phyloP scores from a whole-genome alignment of 2,329 filamentous ascomycete species.

The Clonostachys solani region DNA sequence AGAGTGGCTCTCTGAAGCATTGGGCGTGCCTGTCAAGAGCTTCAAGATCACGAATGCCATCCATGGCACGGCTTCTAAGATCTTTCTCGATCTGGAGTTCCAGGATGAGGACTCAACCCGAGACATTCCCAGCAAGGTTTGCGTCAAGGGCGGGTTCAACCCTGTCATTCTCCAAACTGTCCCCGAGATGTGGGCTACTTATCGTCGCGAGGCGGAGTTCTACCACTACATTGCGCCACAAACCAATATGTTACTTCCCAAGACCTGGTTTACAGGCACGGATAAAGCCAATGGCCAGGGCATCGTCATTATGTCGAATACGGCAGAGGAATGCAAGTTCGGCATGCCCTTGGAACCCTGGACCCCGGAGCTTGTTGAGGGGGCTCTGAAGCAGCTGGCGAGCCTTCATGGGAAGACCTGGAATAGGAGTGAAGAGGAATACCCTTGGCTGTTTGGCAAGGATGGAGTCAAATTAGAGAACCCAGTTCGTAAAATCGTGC shows the following conservation, averaged over 20 bases:
- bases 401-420: conserved; percentile 32
- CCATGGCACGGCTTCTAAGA: conserved; percentile 18
- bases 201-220: conserved; percentile 29
- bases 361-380: conserved; percentile 20
- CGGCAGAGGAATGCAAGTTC: conserved; percentile 24
- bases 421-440: conserved; percentile 11
- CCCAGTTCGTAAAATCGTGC: conserved; percentile 12
- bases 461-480: conserved; percentile 9
- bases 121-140: conserved; percentile 11
- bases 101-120: conserved; percentile 8
- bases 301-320: conserved; percentile 30
- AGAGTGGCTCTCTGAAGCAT: neutral
- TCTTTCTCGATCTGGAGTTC: conserved; percentile 18
- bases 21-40: neutral
- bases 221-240: conserved; percentile 24
- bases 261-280: conserved; percentile 26
- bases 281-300: conserved; percentile 29
- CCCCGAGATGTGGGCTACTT: conserved; percentile 20
- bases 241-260: conserved; percentile 23
- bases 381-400: conserved; percentile 31
- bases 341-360: conserved; percentile 20
- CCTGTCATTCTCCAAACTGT: conserved; percentile 22
- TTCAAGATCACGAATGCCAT: neutral
- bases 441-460: conserved; percentile 19
- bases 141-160: conserved; percentile 32